Conservation (phyloP, 768 basidiomycete genomes). For the Gloeophyllum trabeum region DNA sequence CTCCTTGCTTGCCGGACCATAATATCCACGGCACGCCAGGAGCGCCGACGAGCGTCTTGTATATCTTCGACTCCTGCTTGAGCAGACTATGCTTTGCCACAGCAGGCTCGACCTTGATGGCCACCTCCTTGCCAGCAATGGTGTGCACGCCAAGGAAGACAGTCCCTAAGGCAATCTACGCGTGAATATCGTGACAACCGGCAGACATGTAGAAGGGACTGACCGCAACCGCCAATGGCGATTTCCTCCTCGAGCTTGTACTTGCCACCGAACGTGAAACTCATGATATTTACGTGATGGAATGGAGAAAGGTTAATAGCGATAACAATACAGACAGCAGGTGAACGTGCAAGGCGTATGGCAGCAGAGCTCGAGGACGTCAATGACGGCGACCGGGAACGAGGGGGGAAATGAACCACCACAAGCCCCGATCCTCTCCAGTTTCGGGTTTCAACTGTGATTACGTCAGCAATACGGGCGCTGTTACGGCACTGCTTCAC, state of each 20-base stretch:
- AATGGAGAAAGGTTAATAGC: too few relatives aligned
- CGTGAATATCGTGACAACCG: neutral
- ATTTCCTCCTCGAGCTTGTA: slow-evolving; percentile 74
- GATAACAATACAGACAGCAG: too few relatives aligned
- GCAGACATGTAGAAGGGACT: slow-evolving; percentile 12
- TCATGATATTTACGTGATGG: neutral
- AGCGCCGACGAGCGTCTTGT: slow-evolving; percentile 84
- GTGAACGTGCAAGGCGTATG: too few relatives aligned
- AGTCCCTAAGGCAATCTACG: slow-evolving; percentile 33
- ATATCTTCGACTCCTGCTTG: slow-evolving; percentile 84
- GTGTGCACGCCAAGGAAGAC: slow-evolving; percentile 75
- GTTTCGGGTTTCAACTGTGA: too few relatives aligned
- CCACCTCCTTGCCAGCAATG: slow-evolving; percentile 73
- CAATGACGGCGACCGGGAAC: too few relatives aligned
- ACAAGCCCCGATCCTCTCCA: too few relatives aligned
- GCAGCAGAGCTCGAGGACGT: too few relatives aligned
- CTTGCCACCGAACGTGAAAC: slow-evolving; percentile 56
- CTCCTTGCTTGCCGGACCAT: slow-evolving; percentile 84
- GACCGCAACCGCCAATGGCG: slow-evolving; percentile 72
- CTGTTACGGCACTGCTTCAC: too few relatives aligned
- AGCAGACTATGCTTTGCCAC: slow-evolving; percentile 49
- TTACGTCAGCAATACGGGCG: too few relatives aligned
- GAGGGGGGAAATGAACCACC: too few relatives aligned
- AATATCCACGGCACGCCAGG: slow-evolving; percentile 87
- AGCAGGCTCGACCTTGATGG: slow-evolving; percentile 73